Percentiles rank a stretch among this genome's conserved stretches.
These are phyloP conservation scores for Claviceps humidiphila DNA, from an alignment of 2,329 filamentous ascomycete species.

Conservation along the genomic window DNA sequence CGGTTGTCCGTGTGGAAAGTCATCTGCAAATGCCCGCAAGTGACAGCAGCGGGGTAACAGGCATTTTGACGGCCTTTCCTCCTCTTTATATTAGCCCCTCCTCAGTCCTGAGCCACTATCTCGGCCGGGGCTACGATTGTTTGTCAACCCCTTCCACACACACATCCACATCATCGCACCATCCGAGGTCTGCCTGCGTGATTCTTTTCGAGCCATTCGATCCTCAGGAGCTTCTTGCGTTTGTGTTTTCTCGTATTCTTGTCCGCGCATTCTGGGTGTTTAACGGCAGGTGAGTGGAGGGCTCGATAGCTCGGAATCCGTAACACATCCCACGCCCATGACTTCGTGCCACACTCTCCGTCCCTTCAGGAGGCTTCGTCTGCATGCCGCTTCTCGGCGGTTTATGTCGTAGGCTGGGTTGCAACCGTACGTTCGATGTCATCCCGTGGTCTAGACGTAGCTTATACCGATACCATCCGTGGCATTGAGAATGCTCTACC, in stretches of 20 bases:
- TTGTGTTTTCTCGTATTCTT: not conserved
- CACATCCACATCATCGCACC: not conserved
- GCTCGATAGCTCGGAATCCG: not conserved
- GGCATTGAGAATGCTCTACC: not conserved
- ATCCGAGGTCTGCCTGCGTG: not conserved
- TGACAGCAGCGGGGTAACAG: conserved; percentile 1
- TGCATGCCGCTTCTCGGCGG: not conserved
- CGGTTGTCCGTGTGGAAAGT: not conserved
- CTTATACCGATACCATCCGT: not conserved
- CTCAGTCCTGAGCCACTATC: not conserved
- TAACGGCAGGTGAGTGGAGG: not conserved
- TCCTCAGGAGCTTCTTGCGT: not conserved
- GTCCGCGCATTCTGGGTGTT: not conserved
- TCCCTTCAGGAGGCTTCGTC: not conserved
- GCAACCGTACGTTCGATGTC: not conserved
- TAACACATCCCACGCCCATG: not conserved
- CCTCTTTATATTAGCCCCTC: not conserved
- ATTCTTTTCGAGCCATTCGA: not conserved
- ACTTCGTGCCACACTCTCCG: not conserved
- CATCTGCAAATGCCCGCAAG: not conserved
- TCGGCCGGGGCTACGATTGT: not conserved
- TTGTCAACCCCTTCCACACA: not conserved
- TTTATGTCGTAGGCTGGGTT: not conserved
- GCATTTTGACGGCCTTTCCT: not conserved
- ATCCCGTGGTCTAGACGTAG: not conserved